phyloP scores from a whole-genome alignment of 805 yeast species.

The Saturnispora diversa region DNA sequence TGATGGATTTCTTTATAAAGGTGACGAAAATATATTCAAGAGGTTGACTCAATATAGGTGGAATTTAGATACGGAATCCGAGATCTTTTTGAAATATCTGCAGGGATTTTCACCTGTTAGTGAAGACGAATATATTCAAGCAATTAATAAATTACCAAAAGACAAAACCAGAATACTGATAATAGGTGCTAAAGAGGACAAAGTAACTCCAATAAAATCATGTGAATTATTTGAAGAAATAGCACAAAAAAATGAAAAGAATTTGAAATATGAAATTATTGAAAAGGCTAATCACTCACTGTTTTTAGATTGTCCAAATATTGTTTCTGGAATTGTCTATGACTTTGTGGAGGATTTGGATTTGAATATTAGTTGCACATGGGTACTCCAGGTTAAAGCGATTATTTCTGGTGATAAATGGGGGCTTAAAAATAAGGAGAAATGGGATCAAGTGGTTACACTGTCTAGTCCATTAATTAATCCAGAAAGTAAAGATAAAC shows the following conservation, averaged over 20 bases:
- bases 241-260: conserved; percentile 17
- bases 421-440: conserved; percentile 69
- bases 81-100: conserved; percentile 45
- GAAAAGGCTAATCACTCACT: conserved; percentile 58
- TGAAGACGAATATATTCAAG: conserved; percentile 36
- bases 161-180: conserved; percentile 35
- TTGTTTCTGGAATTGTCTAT: conserved; percentile 51
- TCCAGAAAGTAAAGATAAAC: conserved; percentile 22
- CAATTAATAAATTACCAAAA: conserved; percentile 30
- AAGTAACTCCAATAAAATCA: conserved; percentile 39
- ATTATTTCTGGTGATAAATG: conserved; percentile 62
- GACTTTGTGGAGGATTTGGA: conserved; percentile 44
- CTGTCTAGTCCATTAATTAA: conserved; percentile 39
- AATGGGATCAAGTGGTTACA: conserved; percentile 54
- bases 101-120: conserved; percentile 41
- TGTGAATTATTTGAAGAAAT: conserved; percentile 17
- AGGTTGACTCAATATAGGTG: conserved; percentile 56
- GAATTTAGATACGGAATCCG: conserved; percentile 57
- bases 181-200: conserved; percentile 56
- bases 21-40: conserved; percentile 27
- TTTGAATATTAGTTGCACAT: conserved; percentile 53
- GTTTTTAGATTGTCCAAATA: conserved; percentile 55
- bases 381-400: conserved; percentile 62
- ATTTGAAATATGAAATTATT: conserved; percentile 32
- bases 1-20: conserved; percentile 38